phyloP scores from a whole-genome alignment of 352 stramenopile genomes.

The Plasmopara muralis region DNA sequence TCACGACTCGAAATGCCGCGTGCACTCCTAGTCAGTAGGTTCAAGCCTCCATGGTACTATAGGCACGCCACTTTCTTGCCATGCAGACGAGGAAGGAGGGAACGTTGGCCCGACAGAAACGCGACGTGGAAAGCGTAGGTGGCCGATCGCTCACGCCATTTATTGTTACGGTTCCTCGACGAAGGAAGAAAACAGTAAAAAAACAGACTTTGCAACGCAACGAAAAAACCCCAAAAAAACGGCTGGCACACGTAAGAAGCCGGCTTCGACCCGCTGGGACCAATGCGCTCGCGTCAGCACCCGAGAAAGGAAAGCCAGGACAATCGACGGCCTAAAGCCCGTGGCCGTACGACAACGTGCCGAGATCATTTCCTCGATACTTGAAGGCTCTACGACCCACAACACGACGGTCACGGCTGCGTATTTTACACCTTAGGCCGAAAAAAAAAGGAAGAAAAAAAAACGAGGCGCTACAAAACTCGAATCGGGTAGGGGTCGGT shows the following conservation, averaged over 20 bases:
- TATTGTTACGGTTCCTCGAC: neutral
- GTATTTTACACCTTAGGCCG: too few species aligned
- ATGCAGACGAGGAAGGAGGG: slow-evolving; percentile 32
- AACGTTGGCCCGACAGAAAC: slow-evolving; percentile 16
- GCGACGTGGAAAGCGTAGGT: slow-evolving; percentile 22
- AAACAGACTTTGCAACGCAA: too few species aligned
- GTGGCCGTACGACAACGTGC: slow-evolving; percentile 12
- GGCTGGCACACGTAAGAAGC: neutral
- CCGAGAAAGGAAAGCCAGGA: too few species aligned
- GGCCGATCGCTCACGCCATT: slow-evolving; percentile 4
- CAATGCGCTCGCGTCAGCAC: neutral
- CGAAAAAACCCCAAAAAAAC: slow-evolving; percentile 3
- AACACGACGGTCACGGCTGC: slow-evolving; percentile 3
- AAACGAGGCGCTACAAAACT: slow-evolving; percentile 17
- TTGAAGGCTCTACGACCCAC: too few species aligned
- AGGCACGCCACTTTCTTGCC: too few species aligned
- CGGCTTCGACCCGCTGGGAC: neutral
- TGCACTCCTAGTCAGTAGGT: too few species aligned
- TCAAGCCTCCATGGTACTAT: too few species aligned
- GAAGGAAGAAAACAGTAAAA: too few species aligned
- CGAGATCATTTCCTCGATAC: too few species aligned
- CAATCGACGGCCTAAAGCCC: too few species aligned
- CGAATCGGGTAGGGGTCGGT: slow-evolving; percentile 25
- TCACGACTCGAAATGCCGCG: too few species aligned
- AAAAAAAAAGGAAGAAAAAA: too few species aligned